Evolutionary conservation across 441 rosid genomes (phyloP), one percentile per base, ranked within the genome.

Genomic region (Aquilaria agallochum): DNA sequence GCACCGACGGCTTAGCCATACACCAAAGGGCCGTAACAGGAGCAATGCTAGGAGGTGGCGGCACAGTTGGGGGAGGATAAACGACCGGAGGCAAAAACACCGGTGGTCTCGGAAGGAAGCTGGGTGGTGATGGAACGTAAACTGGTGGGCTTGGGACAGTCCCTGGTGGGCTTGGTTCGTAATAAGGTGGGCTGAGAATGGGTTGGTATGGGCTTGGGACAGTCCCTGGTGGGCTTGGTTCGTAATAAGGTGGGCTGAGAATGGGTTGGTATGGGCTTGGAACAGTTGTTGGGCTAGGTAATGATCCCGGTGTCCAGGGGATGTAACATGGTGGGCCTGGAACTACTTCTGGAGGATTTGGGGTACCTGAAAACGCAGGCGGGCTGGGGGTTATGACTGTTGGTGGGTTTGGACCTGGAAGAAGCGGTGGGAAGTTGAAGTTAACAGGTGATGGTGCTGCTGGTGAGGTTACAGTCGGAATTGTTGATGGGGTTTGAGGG

Each of bases 1-100:
- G 98, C 47, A 94, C 98, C 0, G 97, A 68, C 0, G 97, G 97
- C 72, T 94, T 94, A 0, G 96, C 98, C 31, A 94, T 91, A 0
- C 98, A 94, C 98, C 97, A 90, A 5, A 85, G 66, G 50, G 97
- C 82, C 9, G 76, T 73, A 34, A 72, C 56, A 0, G 86, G 77
- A 6, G 64, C 54, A 13, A 5, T 46, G 1, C 51, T 66, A 0
- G 94, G 85, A 53, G 93, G 73, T 0, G 90, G 90, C 5, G 91
- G 95, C 2, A 60, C 49, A 42, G 11, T 78, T n/a, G 76, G 75
- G 0, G 96, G 98, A 0, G 98, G 98, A 72, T 56, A 86, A 31
- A 90, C 88, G 2, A 83, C 57, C 0, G 98, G 96, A 2, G 97
- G 96, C n/a, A 59, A 69, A 65, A 85, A 82, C 3, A 72, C 51